Evolutionary conservation across 345 rosid species (phyloP), one percentile per base, ranked within the genome.

Genomic region (Gossypium rotundifolium): DNA sequence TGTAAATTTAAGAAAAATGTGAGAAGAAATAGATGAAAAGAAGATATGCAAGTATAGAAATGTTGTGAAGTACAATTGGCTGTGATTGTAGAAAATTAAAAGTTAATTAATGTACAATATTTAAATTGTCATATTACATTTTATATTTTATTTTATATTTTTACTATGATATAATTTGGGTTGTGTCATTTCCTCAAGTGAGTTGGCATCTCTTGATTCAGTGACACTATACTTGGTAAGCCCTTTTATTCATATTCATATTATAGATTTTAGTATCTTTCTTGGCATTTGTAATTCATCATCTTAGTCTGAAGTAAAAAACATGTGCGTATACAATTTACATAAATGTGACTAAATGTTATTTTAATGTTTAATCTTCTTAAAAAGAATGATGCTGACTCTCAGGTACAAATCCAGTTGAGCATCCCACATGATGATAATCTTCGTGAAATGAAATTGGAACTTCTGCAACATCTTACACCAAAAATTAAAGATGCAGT

Each of bases 391-490:
- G 29, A 49, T 25, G 67, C 44, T 79, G 53, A 70, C 80, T 82
- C 62, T 73, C 85, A 88, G 98, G 93, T 92, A 65, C 81, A 81
- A 59, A 81, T 94, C 67, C 83, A 76, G 67, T 77, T 92, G 68
- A 79, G 70, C 63, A 42, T 92, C 49, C 87, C 89, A 1, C 63
- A 71, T 51, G 53, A 82, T 52, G 93, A 92, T 80, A 79, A 80
- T 73, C 81, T 92, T 27, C 65, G 75, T 73, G 77, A 81, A 77
- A 82, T 77, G 87, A 91, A 92, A 81, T 59, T 81, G 62, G 83
- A 85, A 63, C 87, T 89, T 77, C 76, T 90, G 81, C 82, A 76
- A 64, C 84, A 87, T 79, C 79, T 52, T 72, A 71, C 80, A 23
- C 89, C 83, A 23, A 65, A 73, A 74, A 71, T 44, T 53, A 76